Conservation (phyloP, 2,329 filamentous ascomycete species). For the Colletotrichum sp. region DNA sequence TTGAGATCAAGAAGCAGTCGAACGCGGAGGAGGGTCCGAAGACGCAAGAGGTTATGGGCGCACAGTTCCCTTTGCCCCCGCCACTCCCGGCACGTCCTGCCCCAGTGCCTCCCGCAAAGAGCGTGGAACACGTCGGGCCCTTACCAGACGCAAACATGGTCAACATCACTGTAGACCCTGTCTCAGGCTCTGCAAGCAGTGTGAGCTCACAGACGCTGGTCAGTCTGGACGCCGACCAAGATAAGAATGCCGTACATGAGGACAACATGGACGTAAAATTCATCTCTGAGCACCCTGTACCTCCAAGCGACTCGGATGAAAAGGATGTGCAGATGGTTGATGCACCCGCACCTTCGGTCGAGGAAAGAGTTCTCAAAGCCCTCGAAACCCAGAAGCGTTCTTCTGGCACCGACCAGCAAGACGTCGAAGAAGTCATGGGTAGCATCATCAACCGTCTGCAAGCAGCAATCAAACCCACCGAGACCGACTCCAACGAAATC, state of each 20-base stretch:
- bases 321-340: conserved; percentile 7
- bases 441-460: conserved; percentile 91
- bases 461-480: conserved; percentile 79
- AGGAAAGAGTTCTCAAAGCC: conserved; percentile 50
- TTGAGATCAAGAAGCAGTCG: neutral
- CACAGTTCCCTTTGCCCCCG: conserved; percentile 38
- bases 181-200: conserved; percentile 48
- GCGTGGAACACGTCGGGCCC: conserved; percentile 22
- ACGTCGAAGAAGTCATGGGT: conserved; percentile 94
- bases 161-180: conserved; percentile 34
- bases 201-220: conserved; percentile 60
- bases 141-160: conserved; percentile 36
- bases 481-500: conserved; percentile 69
- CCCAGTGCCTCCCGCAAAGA: conserved; percentile 37
- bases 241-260: neutral
- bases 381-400: conserved; percentile 51
- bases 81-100: conserved; percentile 56
- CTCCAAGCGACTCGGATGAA: conserved; percentile 17
- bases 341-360: conserved; percentile 29
- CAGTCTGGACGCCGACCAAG: conserved; percentile 38
- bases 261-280: conserved; percentile 8
- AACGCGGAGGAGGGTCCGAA: neutral
- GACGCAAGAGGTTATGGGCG: conserved; percentile 17
- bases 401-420: conserved; percentile 77
- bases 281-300: conserved; percentile 23